A percentile compares a stretch with the other conserved stretches of the same genome.
Conservation (phyloP, 345 rosid species). For the Alliaria petiolata region DNA sequence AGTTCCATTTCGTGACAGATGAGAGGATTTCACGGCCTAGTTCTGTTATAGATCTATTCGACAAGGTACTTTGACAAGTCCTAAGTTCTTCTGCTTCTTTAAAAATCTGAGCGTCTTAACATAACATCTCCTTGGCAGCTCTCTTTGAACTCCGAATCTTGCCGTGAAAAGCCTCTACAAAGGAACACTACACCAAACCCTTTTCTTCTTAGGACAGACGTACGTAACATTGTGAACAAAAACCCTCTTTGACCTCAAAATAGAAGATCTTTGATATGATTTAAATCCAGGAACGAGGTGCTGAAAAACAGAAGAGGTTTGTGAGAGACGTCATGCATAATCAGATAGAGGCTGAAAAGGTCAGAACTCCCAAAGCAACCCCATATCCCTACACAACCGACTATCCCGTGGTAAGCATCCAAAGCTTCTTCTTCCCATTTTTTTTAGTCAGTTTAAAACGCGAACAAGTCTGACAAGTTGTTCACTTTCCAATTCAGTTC, state of each 20-base stretch:
- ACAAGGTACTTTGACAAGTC: slow-evolving; percentile 12
- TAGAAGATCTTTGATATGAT: not conserved
- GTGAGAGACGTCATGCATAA: not conserved
- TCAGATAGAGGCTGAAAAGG: not conserved
- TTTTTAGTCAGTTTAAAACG: too few relatives aligned
- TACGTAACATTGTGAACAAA: not conserved
- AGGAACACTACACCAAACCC: not conserved
- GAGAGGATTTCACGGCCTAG: not conserved
- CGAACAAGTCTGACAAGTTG: not conserved
- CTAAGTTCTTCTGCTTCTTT: not conserved
- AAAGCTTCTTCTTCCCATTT: not conserved
- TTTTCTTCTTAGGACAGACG: not conserved
- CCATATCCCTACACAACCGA: slow-evolving; percentile 91
- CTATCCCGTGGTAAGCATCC: slow-evolving; percentile 16
- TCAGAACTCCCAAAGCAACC: slow-evolving; percentile 38
- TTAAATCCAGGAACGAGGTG: not conserved
- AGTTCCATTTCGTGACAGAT: not conserved
- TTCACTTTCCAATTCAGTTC: slow-evolving; percentile 34
- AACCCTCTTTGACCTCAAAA: not conserved
- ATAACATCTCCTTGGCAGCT: not conserved
- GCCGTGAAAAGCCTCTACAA: not conserved
- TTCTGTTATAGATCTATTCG: not conserved
- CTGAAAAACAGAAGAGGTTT: not conserved
- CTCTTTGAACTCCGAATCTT: not conserved
- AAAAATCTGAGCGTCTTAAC: not conserved